Conservation (phyloP, 768 basidiomycete species). For the Fibroporia radiculosa region DNA sequence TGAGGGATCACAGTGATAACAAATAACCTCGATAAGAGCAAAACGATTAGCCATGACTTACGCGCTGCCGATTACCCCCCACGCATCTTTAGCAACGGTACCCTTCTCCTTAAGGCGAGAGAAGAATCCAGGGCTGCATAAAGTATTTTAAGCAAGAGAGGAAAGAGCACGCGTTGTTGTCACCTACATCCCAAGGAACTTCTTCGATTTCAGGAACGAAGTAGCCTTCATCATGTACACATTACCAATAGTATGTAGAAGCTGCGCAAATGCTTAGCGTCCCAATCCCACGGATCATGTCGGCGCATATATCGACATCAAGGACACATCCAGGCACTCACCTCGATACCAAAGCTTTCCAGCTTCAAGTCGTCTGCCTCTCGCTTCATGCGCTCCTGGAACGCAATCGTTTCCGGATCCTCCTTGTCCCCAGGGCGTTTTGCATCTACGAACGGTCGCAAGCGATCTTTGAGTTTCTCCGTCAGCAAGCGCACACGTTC, state of each 20-base stretch:
- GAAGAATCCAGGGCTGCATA: constrained; percentile 74
- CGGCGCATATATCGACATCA: neutral
- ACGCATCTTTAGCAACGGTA: constrained; percentile 87
- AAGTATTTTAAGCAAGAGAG: neutral
- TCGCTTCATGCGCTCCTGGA: constrained; percentile 64
- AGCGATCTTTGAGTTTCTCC: constrained; percentile 72
- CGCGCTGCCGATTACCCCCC: constrained; percentile 96
- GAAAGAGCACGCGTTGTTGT: constrained; percentile 1
- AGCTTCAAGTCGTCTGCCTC: constrained; percentile 95
- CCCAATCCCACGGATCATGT: neutral
- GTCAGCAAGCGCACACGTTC: constrained; percentile 69
- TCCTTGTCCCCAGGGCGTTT: constrained; percentile 71
- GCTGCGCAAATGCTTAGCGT: constrained; percentile 29
- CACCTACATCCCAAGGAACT: constrained; percentile 82
- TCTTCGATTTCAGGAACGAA: constrained; percentile 84
- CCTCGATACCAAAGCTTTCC: constrained; percentile 97
- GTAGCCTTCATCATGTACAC: constrained; percentile 93
- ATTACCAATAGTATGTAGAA: constrained; percentile 83
- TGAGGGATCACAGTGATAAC: constrained; percentile 2
- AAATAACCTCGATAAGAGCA: neutral
- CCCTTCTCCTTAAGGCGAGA: constrained; percentile 94
- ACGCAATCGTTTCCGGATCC: constrained; percentile 77
- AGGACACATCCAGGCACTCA: constrained; percentile 44
- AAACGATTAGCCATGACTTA: constrained; percentile 42
- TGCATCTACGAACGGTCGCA: constrained; percentile 89